Base-by-base conservation (phyloP, 176 grass and related monocot species). In the Zea mays region DNA sequence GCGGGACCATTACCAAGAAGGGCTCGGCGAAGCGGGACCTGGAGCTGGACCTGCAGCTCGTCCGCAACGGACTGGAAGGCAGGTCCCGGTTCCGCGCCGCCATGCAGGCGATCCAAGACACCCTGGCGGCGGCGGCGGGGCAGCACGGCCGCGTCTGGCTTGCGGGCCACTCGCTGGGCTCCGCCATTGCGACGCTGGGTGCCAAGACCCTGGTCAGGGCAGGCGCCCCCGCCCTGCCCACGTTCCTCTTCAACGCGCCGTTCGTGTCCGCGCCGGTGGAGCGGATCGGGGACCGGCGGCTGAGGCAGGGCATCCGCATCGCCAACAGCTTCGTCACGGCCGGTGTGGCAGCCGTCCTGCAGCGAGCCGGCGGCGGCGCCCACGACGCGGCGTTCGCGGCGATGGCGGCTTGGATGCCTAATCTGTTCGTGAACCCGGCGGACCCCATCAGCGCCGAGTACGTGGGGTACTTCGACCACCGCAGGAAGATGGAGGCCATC, bases 221-320 rank as follows among this genome's bases (percentile, higher is more conserved):
- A 36, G 80, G 65, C 42, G 80, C 65, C 48, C 73, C 82, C 50
- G 10, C 67, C 17, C 65, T 97, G n/a, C 66, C 86, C 62, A 79
- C 87, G 38, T 97, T 93, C 75, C 87, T 97, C 59, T 97, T 97
- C 76, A 90, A 97, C 51, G 85, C 90, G 35, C 90, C 90, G 57
- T 93, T 86, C 83, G 8, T 86, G 51, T 86, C 87, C 6, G 77
- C 52, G 15, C 85, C 85, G 3, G 69, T 97, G 62, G 93, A 97
- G 80, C 75, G n/a, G 76, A 97, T 97, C 85, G 76, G 40, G 34
- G 64, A 82, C 61, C 10, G n/a, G 75, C 80, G 65, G 73, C 68
- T 97, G 51, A 86, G 73, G 81, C 39, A 83, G 43, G 82, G 85
- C 48, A 48, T 97, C 75, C 82, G 85, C 73, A 85, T 97, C 51